phyloP scores from a whole-genome alignment of 2,329 filamentous ascomycete species.

The Fusarium equiseti region DNA sequence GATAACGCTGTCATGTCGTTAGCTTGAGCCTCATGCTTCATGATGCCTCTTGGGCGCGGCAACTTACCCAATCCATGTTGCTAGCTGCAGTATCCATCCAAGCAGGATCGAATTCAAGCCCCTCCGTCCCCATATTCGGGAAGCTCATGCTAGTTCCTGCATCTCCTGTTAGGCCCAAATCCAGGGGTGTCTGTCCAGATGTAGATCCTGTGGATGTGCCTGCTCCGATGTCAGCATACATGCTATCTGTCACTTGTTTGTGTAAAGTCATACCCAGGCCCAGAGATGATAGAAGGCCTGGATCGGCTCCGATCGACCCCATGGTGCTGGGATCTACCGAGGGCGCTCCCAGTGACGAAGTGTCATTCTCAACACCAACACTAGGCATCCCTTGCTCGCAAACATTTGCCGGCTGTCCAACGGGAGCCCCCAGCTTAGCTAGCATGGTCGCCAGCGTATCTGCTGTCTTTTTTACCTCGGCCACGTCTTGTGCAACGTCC shows the following conservation, averaged over 20 bases:
- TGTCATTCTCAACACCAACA: slow-evolving; percentile 15
- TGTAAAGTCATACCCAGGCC: slow-evolving; percentile 38
- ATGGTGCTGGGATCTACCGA: slow-evolving; percentile 41
- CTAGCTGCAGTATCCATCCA: slow-evolving; percentile 52
- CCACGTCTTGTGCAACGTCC: slow-evolving; percentile 52
- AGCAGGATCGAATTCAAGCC: slow-evolving; percentile 51
- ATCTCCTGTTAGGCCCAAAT: slow-evolving; percentile 36
- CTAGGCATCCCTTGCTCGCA: slow-evolving; percentile 5
- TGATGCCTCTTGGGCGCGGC: not conserved
- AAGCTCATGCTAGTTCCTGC: slow-evolving; percentile 40
- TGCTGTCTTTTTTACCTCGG: slow-evolving; percentile 61
- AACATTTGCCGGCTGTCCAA: slow-evolving; percentile 31
- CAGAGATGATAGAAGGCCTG: slow-evolving; percentile 40
- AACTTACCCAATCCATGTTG: slow-evolving; percentile 57
- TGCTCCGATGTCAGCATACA: slow-evolving; percentile 30
- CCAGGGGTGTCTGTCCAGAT: slow-evolving; percentile 38
- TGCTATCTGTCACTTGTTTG: slow-evolving; percentile 8
- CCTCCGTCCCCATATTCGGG: slow-evolving; percentile 36
- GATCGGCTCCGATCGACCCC: slow-evolving; percentile 33
- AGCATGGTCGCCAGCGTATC: slow-evolving; percentile 61
- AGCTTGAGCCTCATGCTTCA: slow-evolving; percentile 9
- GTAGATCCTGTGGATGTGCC: slow-evolving; percentile 37
- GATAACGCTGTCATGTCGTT: slow-evolving; percentile 46
- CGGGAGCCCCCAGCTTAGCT: slow-evolving; percentile 54
- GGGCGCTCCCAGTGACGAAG: slow-evolving; percentile 37